Percentiles rank a stretch among this genome's conserved stretches.
phyloP scores from a whole-genome alignment of 73 alveolate species.

The Tetrahymena malaccensis region DNA sequence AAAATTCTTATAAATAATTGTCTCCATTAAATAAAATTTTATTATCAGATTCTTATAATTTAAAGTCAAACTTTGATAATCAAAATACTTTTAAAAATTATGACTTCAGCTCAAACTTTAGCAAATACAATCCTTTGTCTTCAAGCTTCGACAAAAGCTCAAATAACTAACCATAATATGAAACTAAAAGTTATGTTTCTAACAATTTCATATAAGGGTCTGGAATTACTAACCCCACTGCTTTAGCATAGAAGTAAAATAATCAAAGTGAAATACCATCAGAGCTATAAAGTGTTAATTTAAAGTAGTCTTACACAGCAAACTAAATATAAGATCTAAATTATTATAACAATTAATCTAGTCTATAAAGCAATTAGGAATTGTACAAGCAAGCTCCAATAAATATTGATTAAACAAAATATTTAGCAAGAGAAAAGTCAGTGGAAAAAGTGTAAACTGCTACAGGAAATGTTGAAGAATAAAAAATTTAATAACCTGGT shows the following conservation, averaged over 20 bases:
- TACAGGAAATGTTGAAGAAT: background rate
- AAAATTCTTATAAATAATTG: background rate
- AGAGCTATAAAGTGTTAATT: background rate
- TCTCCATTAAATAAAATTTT: background rate
- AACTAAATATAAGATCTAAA: background rate
- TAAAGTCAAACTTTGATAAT: background rate
- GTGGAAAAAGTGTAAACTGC: background rate
- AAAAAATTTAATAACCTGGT: background rate
- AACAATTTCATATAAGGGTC: background rate
- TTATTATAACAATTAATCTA: background rate
- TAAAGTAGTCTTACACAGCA: background rate
- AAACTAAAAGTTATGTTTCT: background rate
- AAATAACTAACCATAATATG: background rate
- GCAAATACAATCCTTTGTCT: background rate
- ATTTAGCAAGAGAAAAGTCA: background rate
- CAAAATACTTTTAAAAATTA: background rate
- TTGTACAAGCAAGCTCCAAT: background rate
- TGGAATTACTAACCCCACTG: background rate
- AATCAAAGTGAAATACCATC: background rate
- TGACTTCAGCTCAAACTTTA: background rate
- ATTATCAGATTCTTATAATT: background rate
- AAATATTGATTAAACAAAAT: too few species aligned
- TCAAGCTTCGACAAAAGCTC: background rate
- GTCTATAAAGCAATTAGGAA: background rate
- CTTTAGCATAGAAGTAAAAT: background rate